phyloP scores from a whole-genome alignment of 257 asterid genomes.

The Agastache rugosa region DNA sequence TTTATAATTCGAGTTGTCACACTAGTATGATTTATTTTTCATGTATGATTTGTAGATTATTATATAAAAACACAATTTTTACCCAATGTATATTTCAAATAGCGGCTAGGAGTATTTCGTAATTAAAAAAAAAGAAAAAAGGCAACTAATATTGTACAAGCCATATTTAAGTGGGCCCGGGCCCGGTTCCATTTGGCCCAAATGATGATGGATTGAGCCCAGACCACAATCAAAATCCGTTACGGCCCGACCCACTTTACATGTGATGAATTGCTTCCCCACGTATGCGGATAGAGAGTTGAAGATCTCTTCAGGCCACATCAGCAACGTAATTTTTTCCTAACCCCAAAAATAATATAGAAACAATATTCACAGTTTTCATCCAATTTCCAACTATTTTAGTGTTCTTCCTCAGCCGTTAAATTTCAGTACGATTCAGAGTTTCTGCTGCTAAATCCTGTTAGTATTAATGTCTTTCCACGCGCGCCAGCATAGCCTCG shows the following conservation, averaged over 20 bases:
- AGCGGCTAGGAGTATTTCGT: too few relatives aligned
- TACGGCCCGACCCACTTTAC: slow-evolving; percentile 34
- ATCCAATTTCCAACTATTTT: slow-evolving; percentile 43
- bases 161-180: too few relatives aligned
- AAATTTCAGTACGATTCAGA: slow-evolving; percentile 11
- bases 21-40: too few relatives aligned
- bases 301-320: slow-evolving; percentile 38
- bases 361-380: slow-evolving; percentile 12
- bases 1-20: too few relatives aligned
- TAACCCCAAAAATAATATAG: slow-evolving; percentile 30
- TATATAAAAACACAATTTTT: too few relatives aligned
- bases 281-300: slow-evolving; percentile 57
- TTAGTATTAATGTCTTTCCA: slow-evolving; percentile 58
- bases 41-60: too few relatives aligned
- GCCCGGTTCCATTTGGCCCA: not conserved
- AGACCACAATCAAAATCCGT: not conserved
- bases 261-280: slow-evolving; percentile 58
- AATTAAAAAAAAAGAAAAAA: too few relatives aligned
- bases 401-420: slow-evolving; percentile 12
- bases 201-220: slow-evolving; percentile 1
- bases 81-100: too few relatives aligned
- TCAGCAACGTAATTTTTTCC: slow-evolving; percentile 35
- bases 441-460: slow-evolving; percentile 21
- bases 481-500: slow-evolving; percentile 55
- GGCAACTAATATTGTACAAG: too few relatives aligned